These are phyloP conservation scores for Saccharum officinarum DNA, from an alignment of 176 grass and related monocot genomes.

Conservation along the genomic window DNA sequence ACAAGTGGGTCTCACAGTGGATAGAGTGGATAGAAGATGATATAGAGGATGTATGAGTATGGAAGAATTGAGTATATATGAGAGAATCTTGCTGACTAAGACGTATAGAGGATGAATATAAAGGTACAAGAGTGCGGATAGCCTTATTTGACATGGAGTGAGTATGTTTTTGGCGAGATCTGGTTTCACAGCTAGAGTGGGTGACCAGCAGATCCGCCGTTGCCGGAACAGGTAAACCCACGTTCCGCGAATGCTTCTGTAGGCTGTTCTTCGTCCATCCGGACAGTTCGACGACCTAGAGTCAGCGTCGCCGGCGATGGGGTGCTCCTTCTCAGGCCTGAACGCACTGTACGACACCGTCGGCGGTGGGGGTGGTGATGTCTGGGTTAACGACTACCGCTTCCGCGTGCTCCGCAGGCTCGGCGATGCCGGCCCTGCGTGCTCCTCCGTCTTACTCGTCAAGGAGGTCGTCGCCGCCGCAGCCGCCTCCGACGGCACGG, in stretches of 20 bases:
- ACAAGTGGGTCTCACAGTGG: too few species aligned
- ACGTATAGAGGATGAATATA: too few species aligned
- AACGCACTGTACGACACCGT: slow-evolving; percentile 77
- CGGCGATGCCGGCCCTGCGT: slow-evolving; percentile 51
- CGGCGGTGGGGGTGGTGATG: slow-evolving; percentile 54
- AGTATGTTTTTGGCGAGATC: too few species aligned
- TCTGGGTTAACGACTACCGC: slow-evolving; percentile 89
- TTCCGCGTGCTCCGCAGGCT: slow-evolving; percentile 83
- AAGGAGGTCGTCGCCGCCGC: slow-evolving; percentile 63
- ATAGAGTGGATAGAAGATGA: too few species aligned
- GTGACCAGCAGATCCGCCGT: neutral
- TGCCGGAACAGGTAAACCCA: neutral
- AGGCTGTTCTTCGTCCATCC: neutral
- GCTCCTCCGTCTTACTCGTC: slow-evolving; percentile 81
- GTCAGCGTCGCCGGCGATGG: slow-evolving; percentile 46
- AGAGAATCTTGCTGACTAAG: too few species aligned
- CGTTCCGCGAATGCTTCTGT: neutral
- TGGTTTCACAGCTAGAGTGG: neutral
- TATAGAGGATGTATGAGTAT: too few species aligned
- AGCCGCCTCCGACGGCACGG: slow-evolving; percentile 17
- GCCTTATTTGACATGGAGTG: too few species aligned
- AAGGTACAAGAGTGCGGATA: too few species aligned
- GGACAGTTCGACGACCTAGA: slow-evolving; percentile 4
- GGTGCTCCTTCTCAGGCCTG: slow-evolving; percentile 89
- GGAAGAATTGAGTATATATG: too few species aligned